These are phyloP conservation scores for Cubamyces sp. DNA, from an alignment of 768 basidiomycete species.

Conservation along the genomic window DNA sequence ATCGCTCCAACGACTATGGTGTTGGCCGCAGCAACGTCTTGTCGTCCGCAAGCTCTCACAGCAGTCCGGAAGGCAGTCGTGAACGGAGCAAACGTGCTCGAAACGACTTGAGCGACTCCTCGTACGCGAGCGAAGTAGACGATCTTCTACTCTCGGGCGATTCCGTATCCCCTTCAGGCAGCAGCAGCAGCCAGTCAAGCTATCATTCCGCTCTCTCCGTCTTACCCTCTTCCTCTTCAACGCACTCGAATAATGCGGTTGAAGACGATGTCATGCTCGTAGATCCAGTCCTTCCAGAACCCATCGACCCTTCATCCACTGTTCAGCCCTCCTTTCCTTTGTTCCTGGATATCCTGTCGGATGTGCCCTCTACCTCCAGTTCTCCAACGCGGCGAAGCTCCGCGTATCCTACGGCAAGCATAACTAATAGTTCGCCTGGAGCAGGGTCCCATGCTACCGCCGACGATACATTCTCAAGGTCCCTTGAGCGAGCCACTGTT, in stretches of 20 bases:
- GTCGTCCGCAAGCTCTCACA: background rate
- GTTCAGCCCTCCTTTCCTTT: background rate
- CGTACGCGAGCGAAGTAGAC: slow-evolving; percentile 16
- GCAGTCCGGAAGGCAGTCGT: background rate
- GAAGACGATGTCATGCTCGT: slow-evolving; percentile 14
- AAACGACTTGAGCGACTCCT: slow-evolving; percentile 19
- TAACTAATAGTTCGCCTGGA: background rate
- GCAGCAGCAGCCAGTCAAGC: slow-evolving; percentile 17
- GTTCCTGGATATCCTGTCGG: too few relatives aligned
- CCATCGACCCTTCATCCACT: background rate
- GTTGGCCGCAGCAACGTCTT: background rate
- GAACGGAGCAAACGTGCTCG: slow-evolving; percentile 25
- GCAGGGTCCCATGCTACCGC: background rate
- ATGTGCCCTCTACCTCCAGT: background rate
- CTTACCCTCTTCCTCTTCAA: background rate
- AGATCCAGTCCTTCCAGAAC: background rate
- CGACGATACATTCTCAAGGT: slow-evolving; percentile 1
- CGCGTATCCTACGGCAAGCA: background rate
- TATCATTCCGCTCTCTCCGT: slow-evolving; percentile 23
- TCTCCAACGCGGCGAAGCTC: background rate
- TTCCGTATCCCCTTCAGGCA: slow-evolving; percentile 12
- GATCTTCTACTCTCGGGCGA: slow-evolving; percentile 6
- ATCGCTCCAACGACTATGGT: background rate
- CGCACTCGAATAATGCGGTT: background rate
- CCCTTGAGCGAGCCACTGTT: slow-evolving; percentile 14